phyloP scores from a whole-genome alignment of 73 alveolate species.

The Tetrahymena elliotti region DNA sequence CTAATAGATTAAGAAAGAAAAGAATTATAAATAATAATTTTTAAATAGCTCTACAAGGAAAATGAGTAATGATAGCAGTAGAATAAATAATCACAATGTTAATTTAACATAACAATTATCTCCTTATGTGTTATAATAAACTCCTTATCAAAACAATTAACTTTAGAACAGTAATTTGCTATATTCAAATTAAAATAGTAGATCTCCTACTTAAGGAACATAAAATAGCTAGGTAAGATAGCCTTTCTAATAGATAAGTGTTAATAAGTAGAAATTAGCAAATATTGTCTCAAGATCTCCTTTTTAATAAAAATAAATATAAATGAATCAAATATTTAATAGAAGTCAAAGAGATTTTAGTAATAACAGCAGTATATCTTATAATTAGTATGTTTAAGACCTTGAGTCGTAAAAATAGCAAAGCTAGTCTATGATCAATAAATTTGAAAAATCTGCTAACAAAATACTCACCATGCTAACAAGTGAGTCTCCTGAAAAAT shows the following conservation, averaged over 20 bases:
- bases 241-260: not conserved
- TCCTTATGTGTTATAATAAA: not conserved
- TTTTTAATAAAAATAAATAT: not conserved
- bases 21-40: not conserved
- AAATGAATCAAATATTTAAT: not conserved
- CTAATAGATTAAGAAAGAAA: not conserved
- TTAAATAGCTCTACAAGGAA: not conserved
- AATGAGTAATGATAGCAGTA: not conserved
- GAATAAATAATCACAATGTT: not conserved
- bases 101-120: not conserved
- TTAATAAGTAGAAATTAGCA: not conserved
- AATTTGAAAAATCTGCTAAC: not conserved
- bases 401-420: not conserved
- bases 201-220: not conserved
- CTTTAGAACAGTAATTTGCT: not conserved
- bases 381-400: not conserved
- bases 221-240: not conserved
- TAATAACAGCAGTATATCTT: not conserved
- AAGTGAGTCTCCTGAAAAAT: not conserved
- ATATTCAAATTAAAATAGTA: not conserved
- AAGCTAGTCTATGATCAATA: not conserved
- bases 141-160: not conserved
- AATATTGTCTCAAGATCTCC: not conserved
- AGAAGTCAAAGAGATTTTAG: not conserved
- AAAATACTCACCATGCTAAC: not conserved